Percentiles rank a stretch among this genome's conserved stretches.
Evolutionary conservation across 2,329 filamentous ascomycete species (phyloP).

Genomic region (Ceratocystis colombiana): DNA sequence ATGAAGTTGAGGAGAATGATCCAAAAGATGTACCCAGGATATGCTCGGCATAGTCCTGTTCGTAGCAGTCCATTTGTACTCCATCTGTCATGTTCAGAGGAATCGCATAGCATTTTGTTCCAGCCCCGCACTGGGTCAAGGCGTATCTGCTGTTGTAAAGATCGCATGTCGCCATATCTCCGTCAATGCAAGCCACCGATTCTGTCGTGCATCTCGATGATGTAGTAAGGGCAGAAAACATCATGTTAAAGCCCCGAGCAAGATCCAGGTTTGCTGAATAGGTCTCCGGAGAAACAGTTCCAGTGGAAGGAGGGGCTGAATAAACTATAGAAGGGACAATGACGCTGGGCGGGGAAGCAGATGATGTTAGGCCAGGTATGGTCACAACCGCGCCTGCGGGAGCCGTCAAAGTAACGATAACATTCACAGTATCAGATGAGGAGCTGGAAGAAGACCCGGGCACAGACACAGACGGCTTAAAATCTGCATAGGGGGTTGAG

Average conservation of each 20-base stretch:
- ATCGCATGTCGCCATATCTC: conserved; percentile 41
- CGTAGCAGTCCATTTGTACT: conserved; percentile 42
- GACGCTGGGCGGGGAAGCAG: not conserved
- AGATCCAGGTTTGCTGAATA: conserved; percentile 40
- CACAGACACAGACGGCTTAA: not conserved
- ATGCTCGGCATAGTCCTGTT: conserved; percentile 34
- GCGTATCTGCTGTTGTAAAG: conserved; percentile 34
- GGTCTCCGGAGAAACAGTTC: conserved; percentile 36
- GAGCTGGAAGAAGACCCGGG: not conserved
- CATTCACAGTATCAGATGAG: not conserved
- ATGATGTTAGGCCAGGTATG: not conserved
- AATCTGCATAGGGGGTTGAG: not conserved
- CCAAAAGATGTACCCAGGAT: conserved; percentile 34
- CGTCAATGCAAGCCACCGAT: conserved; percentile 45
- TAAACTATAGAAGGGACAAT: conserved; percentile 28
- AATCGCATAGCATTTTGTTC: conserved; percentile 42
- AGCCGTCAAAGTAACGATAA: conserved; percentile 2
- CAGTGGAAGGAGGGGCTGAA: conserved; percentile 33
- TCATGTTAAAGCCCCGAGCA: conserved; percentile 39
- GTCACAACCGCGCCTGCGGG: conserved; percentile 14
- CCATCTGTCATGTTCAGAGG: conserved; percentile 43
- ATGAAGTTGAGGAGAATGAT: not conserved
- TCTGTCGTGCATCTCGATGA: conserved; percentile 39
- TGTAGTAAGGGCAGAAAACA: conserved; percentile 39
- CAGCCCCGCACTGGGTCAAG: conserved; percentile 34